Conservation (phyloP, 2,329 filamentous ascomycete species). For the Coleophoma eucalyptorum region DNA sequence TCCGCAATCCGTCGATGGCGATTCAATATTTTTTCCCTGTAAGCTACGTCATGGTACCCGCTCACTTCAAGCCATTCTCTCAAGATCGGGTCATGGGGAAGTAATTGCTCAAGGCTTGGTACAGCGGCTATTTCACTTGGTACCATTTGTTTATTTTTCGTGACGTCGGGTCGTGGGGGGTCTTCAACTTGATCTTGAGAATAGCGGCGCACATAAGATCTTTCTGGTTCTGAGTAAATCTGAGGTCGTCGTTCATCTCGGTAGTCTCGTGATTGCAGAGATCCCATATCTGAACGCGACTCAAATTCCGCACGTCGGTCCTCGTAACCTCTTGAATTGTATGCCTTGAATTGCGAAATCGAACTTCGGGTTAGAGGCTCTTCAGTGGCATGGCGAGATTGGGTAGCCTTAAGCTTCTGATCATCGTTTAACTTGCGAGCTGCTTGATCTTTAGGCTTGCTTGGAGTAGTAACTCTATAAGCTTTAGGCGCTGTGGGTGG, state of each 20-base stretch:
- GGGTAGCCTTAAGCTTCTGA: slow-evolving; percentile 1
- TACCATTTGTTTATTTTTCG: slow-evolving; percentile 1
- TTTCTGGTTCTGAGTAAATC: slow-evolving; percentile 8
- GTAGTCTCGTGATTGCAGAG: too few relatives aligned
- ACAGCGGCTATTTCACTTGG: neutral
- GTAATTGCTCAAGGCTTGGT: slow-evolving; percentile 18
- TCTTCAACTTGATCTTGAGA: slow-evolving; percentile 14
- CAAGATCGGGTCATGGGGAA: slow-evolving; percentile 25
- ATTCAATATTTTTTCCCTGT: slow-evolving; percentile 26
- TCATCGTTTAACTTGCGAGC: slow-evolving; percentile 11
- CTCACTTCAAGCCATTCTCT: slow-evolving; percentile 31
- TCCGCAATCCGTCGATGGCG: slow-evolving; percentile 22
- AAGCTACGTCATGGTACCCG: slow-evolving; percentile 27
- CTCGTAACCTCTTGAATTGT: slow-evolving; percentile 11
- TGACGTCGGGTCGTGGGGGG: slow-evolving; percentile 6
- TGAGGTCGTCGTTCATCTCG: too few relatives aligned
- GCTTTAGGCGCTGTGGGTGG: slow-evolving; percentile 14
- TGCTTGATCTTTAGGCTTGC: slow-evolving; percentile 11
- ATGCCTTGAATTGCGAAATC: slow-evolving; percentile 9
- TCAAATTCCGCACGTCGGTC: slow-evolving; percentile 17
- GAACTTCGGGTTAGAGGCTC: slow-evolving; percentile 13
- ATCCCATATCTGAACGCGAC: slow-evolving; percentile 8
- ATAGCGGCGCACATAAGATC: slow-evolving; percentile 7
- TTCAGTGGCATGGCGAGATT: slow-evolving; percentile 4
- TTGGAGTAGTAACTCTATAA: slow-evolving; percentile 6